Conservation (phyloP, 345 rosid genomes). For the Citrus hindsii region DNA sequence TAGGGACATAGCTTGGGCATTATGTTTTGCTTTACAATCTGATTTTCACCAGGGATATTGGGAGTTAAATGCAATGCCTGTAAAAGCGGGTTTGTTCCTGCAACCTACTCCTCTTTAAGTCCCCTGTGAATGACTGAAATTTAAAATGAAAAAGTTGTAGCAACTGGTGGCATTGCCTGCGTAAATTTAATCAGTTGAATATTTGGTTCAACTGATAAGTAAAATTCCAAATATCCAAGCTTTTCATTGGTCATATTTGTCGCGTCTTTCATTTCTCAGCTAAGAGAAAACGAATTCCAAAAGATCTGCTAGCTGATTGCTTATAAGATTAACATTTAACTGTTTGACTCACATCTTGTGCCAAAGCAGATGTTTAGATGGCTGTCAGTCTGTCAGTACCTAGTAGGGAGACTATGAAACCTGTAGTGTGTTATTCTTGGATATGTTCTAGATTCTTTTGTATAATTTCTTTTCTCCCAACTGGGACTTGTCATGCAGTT, state of each 20-base stretch:
- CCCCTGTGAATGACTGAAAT: not conserved
- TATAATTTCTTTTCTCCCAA: not conserved
- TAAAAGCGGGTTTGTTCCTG: not conserved
- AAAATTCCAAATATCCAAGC: not conserved
- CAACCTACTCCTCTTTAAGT: not conserved
- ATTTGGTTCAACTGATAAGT: not conserved
- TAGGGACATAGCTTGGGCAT: not conserved
- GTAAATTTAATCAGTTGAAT: not conserved
- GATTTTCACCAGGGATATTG: not conserved
- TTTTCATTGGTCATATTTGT: not conserved
- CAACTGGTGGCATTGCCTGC: not conserved
- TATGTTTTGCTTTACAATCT: not conserved
- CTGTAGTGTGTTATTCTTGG: not conserved
- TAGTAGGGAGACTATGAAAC: not conserved
- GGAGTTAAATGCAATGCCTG: too few species aligned
- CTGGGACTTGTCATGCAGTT: not conserved
- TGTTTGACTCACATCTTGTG: not conserved
- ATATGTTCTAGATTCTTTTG: not conserved
- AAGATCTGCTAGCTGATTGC: not conserved
- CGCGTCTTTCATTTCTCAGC: not conserved
- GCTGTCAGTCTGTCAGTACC: too few species aligned
- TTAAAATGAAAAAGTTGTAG: not conserved
- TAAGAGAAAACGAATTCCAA: not conserved
- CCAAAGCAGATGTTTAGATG: not conserved
- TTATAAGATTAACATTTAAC: not conserved